Percentiles rank a stretch among this genome's conserved stretches.
Evolutionary conservation across 2,329 filamentous ascomycete species (phyloP).

Genomic region (Dactylella cylindrospora): DNA sequence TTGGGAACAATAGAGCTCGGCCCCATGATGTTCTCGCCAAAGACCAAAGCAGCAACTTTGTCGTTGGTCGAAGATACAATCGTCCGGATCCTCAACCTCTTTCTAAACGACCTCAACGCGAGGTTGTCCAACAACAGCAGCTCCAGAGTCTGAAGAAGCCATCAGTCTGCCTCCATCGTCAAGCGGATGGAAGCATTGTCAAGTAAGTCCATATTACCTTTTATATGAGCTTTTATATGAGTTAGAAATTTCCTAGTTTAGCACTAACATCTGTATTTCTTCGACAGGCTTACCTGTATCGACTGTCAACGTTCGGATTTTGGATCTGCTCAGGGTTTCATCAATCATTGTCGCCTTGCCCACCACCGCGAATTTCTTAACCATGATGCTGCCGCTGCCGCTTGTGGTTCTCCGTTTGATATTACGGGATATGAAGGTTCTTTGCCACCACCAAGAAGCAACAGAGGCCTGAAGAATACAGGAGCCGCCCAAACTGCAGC

Average conservation of each 20-base stretch:
- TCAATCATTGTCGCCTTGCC: constrained; percentile 97
- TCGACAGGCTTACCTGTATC: constrained; percentile 68
- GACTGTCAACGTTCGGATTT: constrained; percentile 90
- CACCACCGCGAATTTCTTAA: constrained; percentile 93
- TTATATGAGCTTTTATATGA: too few relatives aligned
- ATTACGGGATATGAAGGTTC: constrained; percentile 43
- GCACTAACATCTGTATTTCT: constrained; percentile 8
- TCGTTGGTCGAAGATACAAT: constrained; percentile 1
- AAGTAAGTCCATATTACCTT: too few relatives aligned
- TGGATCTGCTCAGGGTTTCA: constrained; percentile 96
- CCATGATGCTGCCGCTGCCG: constrained; percentile 87
- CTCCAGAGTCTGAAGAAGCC: constrained; percentile 73
- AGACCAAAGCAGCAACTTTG: constrained; percentile 38
- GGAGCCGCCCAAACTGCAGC: background rate
- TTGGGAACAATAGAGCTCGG: background rate
- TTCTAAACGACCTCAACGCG: constrained; percentile 58
- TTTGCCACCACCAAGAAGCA: constrained; percentile 29
- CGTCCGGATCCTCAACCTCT: background rate
- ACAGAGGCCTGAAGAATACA: constrained; percentile 28
- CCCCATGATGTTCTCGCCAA: constrained; percentile 33
- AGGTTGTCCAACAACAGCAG: constrained; percentile 62
- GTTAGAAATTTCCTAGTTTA: too few relatives aligned
- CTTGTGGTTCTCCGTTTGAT: constrained; percentile 81
- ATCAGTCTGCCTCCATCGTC: constrained; percentile 79
- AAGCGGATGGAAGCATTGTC: constrained; percentile 80